A percentile compares a stretch with the other conserved stretches of the same genome.
These are phyloP conservation scores for Lactarius evosmus DNA, from an alignment of 768 basidiomycete genomes.

Conservation along the genomic window DNA sequence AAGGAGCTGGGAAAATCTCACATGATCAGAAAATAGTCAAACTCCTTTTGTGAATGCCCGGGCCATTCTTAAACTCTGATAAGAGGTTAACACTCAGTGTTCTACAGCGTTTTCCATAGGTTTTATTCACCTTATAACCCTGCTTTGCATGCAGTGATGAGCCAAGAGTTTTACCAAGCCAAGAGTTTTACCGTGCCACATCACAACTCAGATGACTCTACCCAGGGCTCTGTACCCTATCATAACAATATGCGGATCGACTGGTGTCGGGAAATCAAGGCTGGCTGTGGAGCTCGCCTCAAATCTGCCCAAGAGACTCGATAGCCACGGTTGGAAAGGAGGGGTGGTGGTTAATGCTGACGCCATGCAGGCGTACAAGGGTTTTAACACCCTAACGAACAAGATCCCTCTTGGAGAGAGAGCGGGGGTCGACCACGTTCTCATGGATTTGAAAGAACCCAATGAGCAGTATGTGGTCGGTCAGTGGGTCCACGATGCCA, in stretches of 20 bases:
- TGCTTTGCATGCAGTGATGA: no score
- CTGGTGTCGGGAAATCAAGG: slow-evolving; percentile 94
- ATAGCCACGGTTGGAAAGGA: slow-evolving; percentile 47
- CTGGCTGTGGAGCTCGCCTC: slow-evolving; percentile 86
- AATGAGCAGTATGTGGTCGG: slow-evolving; percentile 85
- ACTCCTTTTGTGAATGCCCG: no score
- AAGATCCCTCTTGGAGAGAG: slow-evolving; percentile 78
- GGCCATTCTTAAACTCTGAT: no score
- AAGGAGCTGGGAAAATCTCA: no score
- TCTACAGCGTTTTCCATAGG: no score
- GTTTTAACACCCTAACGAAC: slow-evolving; percentile 92
- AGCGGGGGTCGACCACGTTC: slow-evolving; percentile 78
- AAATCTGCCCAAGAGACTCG: slow-evolving; percentile 41
- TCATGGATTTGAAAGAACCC: slow-evolving; percentile 86
- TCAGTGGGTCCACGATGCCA: slow-evolving; percentile 84
- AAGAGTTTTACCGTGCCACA: background rate
- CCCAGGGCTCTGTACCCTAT: slow-evolving; percentile 52
- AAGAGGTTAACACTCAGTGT: no score
- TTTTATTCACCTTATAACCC: no score
- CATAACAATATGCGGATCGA: slow-evolving; percentile 88
- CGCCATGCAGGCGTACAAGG: slow-evolving; percentile 94
- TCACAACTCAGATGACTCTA: background rate
- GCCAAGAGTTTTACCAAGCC: no score
- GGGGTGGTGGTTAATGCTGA: slow-evolving; percentile 91
- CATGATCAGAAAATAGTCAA: no score